Base-by-base conservation (phyloP, 768 basidiomycete genomes). In the Tulasnella sp. region DNA sequence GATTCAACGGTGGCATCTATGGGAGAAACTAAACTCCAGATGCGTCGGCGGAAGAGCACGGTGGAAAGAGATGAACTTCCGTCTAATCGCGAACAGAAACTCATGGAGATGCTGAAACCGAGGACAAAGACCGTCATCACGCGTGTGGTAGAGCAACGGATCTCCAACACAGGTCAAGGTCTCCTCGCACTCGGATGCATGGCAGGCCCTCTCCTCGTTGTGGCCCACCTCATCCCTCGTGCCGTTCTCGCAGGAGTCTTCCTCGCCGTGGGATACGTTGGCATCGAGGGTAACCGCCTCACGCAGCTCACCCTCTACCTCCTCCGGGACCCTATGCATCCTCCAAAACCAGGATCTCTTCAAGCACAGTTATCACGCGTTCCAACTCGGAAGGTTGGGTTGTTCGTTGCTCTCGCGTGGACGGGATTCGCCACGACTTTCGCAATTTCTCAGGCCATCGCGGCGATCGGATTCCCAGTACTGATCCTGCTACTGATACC, bases 151-250 rank as follows among this genome's bases (percentile, higher is more conserved):
- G 76, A 77, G 64, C 75, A 77, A 68, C 55, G 76, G 41, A 69
- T 76, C 2, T 75, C 73, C 8, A 74, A 76, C 60, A 65, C 75
- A 19, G 70, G 70, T 44, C 68, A 76, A 67, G 72, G 76, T 19
- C 53, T 55, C 3, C 53, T 55, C n/a, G 44, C 53, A 17, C 53
- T 55, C 7, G 53, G 53, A 19, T 42, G 38, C 8, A 55, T 55
- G 53, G 26, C 34, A 17, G 24, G 53, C 24, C 53, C 53, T 24
- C 38, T 55, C 21, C 53, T 55, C 38, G 41, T 42, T 24, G 38
- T 55, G 4, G 17, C 27, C 17, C 24, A 43, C 10, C 53, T 55
- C 53, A 55, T 55, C 38, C 53, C 53, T 24, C 34, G 53, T 11
- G 53, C 53, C 21, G 15, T 55, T 9, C 44, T 55, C 27, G 53